Percentiles rank a stretch among this genome's conserved stretches.
These are phyloP conservation scores for Trichophyton benhamiae DNA, from an alignment of 2,329 filamentous ascomycete genomes.

Conservation along the genomic window DNA sequence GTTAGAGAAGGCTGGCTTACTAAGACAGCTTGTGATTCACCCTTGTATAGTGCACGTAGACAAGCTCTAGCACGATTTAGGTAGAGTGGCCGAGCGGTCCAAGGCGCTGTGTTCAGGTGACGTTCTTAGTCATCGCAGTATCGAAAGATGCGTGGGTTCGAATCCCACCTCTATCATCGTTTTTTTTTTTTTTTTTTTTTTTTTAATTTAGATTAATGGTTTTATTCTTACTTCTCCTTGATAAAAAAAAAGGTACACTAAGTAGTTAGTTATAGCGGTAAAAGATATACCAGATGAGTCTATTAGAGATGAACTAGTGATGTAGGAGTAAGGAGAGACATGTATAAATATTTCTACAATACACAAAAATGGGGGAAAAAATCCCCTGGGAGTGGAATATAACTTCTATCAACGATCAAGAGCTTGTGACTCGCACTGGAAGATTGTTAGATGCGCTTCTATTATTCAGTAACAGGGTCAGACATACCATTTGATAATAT, in stretches of 20 bases:
- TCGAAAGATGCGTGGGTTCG: constrained; percentile 7
- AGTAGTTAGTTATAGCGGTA: too few species aligned
- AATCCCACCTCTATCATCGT: constrained; percentile 2
- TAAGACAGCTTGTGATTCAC: too few species aligned
- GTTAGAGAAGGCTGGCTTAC: too few species aligned
- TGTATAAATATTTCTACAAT: too few species aligned
- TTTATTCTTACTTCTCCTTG: too few species aligned
- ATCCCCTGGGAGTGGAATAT: too few species aligned
- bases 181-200: not conserved
- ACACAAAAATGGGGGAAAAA: too few species aligned
- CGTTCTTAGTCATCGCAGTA: not conserved
- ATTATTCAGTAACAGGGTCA: constrained; percentile 20
- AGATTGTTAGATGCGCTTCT: not conserved
- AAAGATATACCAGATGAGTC: too few species aligned
- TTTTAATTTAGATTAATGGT: not conserved
- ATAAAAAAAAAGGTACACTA: too few species aligned
- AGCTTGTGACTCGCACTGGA: constrained; percentile 12
- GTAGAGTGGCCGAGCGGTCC: constrained; percentile 5
- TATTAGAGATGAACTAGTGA: too few species aligned
- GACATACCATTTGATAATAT: constrained; percentile 45
- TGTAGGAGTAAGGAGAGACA: too few species aligned
- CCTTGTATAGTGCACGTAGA: not conserved
- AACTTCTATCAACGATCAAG: constrained; percentile 7
- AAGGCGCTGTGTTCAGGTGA: constrained; percentile 5
- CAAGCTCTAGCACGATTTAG: not conserved